Percentiles rank a stretch among this genome's conserved stretches.
Conservation (phyloP, 2,329 filamentous ascomycete genomes). For the Diplodia sapinea region DNA sequence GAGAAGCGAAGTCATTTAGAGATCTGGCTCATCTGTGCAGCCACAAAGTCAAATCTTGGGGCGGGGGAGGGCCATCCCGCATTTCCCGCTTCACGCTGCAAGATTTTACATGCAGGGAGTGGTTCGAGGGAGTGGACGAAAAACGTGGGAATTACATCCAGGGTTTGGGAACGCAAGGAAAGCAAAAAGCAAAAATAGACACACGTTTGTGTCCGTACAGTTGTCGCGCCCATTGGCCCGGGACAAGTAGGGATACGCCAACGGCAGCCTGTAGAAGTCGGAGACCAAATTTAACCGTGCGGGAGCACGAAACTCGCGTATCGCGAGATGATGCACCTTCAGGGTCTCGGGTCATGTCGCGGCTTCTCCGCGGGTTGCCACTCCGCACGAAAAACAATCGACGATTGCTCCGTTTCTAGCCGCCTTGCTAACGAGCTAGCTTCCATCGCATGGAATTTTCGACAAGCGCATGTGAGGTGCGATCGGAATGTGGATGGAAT, state of each 20-base stretch:
- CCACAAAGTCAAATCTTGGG: background rate
- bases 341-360: slow-evolving; percentile 2
- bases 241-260: background rate
- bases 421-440: background rate
- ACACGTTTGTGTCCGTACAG: background rate
- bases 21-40: background rate
- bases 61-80: background rate
- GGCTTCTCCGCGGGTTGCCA: background rate
- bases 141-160: background rate
- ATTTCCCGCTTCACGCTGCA: background rate
- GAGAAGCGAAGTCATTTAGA: background rate
- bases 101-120: background rate
- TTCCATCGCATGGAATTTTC: background rate
- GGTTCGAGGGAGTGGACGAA: background rate
- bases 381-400: background rate
- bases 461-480: slow-evolving; percentile 1
- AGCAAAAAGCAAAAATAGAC: background rate
- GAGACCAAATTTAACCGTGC: background rate
- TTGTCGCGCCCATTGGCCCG: background rate
- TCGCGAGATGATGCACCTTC: background rate
- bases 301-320: background rate
- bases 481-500: background rate
- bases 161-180: background rate
- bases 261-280: background rate
- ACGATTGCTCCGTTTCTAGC: background rate